These are phyloP conservation scores for Inonotus obliquus DNA, from an alignment of 1,284 basidiomycete genomes.

Conservation along the genomic window DNA sequence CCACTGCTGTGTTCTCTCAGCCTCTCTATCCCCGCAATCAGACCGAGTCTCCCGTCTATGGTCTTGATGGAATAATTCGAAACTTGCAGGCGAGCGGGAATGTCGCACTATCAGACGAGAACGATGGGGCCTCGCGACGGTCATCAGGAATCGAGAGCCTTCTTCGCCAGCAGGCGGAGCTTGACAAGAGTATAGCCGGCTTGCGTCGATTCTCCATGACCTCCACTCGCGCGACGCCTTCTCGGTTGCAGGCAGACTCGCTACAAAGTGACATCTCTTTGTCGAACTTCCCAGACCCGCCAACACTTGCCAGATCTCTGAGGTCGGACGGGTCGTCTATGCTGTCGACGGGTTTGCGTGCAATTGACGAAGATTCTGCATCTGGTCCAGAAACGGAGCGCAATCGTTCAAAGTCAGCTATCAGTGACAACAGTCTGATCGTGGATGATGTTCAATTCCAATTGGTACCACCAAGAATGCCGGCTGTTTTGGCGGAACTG, in stretches of 20 bases:
- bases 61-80: slow-evolving; percentile 38
- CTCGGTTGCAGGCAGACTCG: slow-evolving; percentile 31
- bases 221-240: slow-evolving; percentile 19
- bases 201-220: slow-evolving; percentile 42
- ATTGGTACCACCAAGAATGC: slow-evolving; percentile 26
- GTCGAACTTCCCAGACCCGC: slow-evolving; percentile 65
- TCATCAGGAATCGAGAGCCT: slow-evolving; percentile 42
- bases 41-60: slow-evolving; percentile 44
- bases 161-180: slow-evolving; percentile 55
- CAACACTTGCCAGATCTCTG: slow-evolving; percentile 26
- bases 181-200: slow-evolving; percentile 60
- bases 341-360: not conserved
- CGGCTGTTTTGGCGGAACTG: slow-evolving; percentile 21
- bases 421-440: slow-evolving; percentile 15
- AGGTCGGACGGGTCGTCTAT: slow-evolving; percentile 6
- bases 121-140: slow-evolving; percentile 24
- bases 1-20: not conserved
- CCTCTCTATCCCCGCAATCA: slow-evolving; percentile 16
- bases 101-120: slow-evolving; percentile 5
- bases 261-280: slow-evolving; percentile 60
- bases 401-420: slow-evolving; percentile 3
- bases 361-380: not conserved
- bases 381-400: not conserved
- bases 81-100: slow-evolving; percentile 6
- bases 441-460: slow-evolving; percentile 23